Evolutionary conservation across 768 basidiomycete genomes (phyloP).

Genomic region (Serendipita indica): DNA sequence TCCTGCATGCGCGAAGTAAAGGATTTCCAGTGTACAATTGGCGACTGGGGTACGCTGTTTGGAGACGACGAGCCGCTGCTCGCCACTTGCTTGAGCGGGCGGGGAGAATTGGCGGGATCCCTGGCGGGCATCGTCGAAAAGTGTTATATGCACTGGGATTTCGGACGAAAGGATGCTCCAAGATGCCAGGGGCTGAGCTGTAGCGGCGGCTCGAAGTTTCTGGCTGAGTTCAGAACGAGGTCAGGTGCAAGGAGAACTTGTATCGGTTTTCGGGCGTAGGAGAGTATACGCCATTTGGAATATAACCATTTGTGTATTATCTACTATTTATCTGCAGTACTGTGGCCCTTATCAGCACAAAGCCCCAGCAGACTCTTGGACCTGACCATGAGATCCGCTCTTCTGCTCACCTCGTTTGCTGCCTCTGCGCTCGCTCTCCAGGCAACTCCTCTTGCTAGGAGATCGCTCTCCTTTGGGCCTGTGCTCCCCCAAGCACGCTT

Average conservation of each 20-base stretch:
- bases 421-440: neutral
- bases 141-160: too few relatives aligned
- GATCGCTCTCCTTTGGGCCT: constrained; percentile 85
- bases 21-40: neutral
- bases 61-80: too few relatives aligned
- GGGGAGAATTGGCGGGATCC: constrained; percentile 1
- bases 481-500: constrained; percentile 49
- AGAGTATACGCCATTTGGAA: too few relatives aligned
- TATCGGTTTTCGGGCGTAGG: too few relatives aligned
- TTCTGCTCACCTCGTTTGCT: neutral
- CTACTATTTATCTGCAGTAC: too few relatives aligned
- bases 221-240: too few relatives aligned
- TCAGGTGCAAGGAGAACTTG: too few relatives aligned
- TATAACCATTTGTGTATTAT: too few relatives aligned
- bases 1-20: neutral
- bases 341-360: too few relatives aligned
- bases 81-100: neutral
- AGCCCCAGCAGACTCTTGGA: neutral
- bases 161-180: too few relatives aligned
- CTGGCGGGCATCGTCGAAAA: constrained; percentile 3
- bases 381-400: neutral
- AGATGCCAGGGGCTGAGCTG: too few relatives aligned
- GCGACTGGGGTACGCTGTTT: constrained; percentile 1
- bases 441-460: constrained; percentile 21
- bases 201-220: too few relatives aligned